A percentile compares a stretch with the other conserved stretches of the same genome.
Evolutionary conservation across 176 grass and related monocot species (phyloP).

Genomic region (Stipa capillata): DNA sequence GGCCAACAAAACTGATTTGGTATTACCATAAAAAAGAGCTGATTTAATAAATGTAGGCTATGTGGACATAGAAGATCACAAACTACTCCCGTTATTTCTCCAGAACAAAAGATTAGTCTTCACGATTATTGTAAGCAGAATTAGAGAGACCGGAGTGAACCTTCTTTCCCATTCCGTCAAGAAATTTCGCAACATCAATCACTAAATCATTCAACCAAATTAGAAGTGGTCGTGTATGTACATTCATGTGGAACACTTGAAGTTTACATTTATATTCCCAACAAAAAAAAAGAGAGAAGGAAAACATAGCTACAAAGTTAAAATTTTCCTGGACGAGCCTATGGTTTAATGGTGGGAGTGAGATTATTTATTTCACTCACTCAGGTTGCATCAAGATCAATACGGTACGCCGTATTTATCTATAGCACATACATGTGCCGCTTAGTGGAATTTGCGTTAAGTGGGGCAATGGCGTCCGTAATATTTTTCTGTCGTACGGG

Average conservation of each 20-base stretch:
- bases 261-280: not conserved
- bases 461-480: too few relatives aligned
- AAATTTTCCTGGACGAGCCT: too few relatives aligned
- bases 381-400: too few relatives aligned
- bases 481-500: too few relatives aligned
- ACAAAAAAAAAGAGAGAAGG: too few relatives aligned
- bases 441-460: too few relatives aligned
- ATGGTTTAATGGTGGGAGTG: too few relatives aligned
- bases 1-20: conserved; percentile 12
- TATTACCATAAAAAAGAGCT: too few relatives aligned
- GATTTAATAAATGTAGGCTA: not conserved
- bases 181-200: not conserved
- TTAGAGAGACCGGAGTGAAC: not conserved
- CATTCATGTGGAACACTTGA: not conserved
- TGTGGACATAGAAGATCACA: not conserved
- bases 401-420: too few relatives aligned
- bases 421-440: too few relatives aligned
- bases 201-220: not conserved
- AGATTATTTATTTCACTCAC: too few relatives aligned
- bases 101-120: not conserved
- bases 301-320: too few relatives aligned
- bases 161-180: not conserved
- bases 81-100: not conserved
- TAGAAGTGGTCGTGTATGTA: not conserved
- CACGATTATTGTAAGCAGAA: not conserved